These are phyloP conservation scores for Aspergillus sparsus DNA, from an alignment of 495 filamentous ascomycete species.

Conservation along the genomic window DNA sequence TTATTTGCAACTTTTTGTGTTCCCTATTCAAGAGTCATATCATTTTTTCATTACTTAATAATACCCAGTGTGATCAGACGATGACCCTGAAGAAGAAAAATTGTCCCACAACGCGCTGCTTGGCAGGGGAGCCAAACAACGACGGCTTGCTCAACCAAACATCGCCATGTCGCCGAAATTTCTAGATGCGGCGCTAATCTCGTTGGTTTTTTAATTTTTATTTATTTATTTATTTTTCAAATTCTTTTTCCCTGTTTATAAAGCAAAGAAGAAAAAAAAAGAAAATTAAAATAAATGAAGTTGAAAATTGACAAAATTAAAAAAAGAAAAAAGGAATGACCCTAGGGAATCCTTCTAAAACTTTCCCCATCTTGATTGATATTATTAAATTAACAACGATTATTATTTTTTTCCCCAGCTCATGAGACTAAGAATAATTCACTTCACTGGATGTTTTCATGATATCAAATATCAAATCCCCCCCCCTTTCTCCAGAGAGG, in stretches of 20 bases:
- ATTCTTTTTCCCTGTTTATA: no score
- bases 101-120: constrained; percentile 29
- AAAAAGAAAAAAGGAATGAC: not conserved
- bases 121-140: constrained; percentile 25
- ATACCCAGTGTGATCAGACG: constrained; percentile 18
- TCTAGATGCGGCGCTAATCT: constrained; percentile 29
- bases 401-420: no score
- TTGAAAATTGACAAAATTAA: not conserved
- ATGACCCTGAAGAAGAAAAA: constrained; percentile 21
- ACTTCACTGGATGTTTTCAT: no score
- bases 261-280: not conserved
- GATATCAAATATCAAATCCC: no score
- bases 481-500: no score
- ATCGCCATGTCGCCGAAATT: constrained; percentile 26
- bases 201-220: constrained; percentile 12
- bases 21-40: not conserved
- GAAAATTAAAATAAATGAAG: not conserved
- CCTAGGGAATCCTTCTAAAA: not conserved
- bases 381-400: no score
- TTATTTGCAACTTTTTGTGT: not conserved
- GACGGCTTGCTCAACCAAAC: constrained; percentile 11
- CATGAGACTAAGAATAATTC: no score
- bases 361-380: no score
- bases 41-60: constrained; percentile 14
- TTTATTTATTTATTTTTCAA: no score